These are phyloP conservation scores for Rhizopogon roseolus DNA, from an alignment of 768 basidiomycete genomes.

Conservation along the genomic window DNA sequence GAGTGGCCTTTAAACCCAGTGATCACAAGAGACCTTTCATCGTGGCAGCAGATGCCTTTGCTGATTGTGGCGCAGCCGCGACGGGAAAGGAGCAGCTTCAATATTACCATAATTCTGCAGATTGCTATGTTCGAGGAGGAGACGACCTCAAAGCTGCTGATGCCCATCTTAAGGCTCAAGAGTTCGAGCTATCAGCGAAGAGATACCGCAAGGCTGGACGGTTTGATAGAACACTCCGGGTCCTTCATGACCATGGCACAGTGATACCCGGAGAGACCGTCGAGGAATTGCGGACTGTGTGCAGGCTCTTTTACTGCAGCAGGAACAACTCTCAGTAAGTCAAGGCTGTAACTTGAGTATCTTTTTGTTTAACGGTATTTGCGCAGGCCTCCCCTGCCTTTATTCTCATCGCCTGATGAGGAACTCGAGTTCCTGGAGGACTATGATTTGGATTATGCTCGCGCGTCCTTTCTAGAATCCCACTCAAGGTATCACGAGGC, in stretches of 20 bases:
- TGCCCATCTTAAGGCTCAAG: constrained; percentile 35
- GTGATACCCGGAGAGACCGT: constrained; percentile 28
- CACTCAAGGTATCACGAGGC: constrained; percentile 43
- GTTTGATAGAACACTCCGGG: constrained; percentile 55
- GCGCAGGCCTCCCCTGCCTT: constrained; percentile 38
- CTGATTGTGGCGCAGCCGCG: constrained; percentile 31
- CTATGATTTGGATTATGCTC: constrained; percentile 45
- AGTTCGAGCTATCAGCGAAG: constrained; percentile 40
- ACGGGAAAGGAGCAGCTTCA: constrained; percentile 22
- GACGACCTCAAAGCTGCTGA: constrained; percentile 40
- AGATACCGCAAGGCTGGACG: constrained; percentile 44
- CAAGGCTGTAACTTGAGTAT: background rate
- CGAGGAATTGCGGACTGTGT: constrained; percentile 36
- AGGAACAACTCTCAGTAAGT: constrained; percentile 24
- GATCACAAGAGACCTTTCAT: constrained; percentile 33
- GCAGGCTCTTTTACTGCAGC: constrained; percentile 42
- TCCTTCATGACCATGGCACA: constrained; percentile 32
- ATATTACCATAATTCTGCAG: constrained; percentile 41
- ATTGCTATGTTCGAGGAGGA: constrained; percentile 39
- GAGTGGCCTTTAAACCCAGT: constrained; percentile 15
- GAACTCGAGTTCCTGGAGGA: constrained; percentile 54
- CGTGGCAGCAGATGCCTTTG: constrained; percentile 47
- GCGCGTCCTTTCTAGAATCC: constrained; percentile 37
- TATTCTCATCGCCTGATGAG: constrained; percentile 51
- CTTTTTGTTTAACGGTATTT: background rate